Percentiles rank a stretch among this genome's conserved stretches.
Evolutionary conservation across 208 protist genomes (phyloP).

Genomic region (Trypanosomatidae sp.): DNA sequence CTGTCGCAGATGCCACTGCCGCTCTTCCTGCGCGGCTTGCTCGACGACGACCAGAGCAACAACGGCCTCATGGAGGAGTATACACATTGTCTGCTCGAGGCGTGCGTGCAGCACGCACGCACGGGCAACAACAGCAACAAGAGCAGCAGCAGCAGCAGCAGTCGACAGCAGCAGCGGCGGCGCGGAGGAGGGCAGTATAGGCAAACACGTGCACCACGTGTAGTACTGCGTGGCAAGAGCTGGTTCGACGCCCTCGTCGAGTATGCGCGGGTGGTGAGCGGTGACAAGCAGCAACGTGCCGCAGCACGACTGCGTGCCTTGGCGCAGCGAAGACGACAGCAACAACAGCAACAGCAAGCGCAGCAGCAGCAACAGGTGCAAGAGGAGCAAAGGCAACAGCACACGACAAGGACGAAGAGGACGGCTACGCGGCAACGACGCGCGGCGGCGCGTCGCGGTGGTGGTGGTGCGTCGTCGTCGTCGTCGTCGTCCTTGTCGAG

Average conservation of each 20-base stretch:
- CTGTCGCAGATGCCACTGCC: slow-evolving; percentile 73
- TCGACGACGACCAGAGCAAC: slow-evolving; percentile 31
- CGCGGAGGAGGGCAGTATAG: too few relatives aligned
- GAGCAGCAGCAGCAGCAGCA: too few relatives aligned
- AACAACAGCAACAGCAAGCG: slow-evolving; percentile 11
- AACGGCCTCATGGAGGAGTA: slow-evolving; percentile 83
- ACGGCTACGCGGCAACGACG: neutral
- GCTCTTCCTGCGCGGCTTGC: slow-evolving; percentile 53
- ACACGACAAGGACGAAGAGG: slow-evolving; percentile 2
- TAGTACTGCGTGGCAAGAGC: slow-evolving; percentile 40
- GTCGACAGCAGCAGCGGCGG: too few relatives aligned
- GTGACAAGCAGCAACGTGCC: slow-evolving; percentile 43
- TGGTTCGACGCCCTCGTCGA: slow-evolving; percentile 76
- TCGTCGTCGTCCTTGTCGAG: slow-evolving; percentile 1
- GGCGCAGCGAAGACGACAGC: neutral
- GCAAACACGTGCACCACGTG: slow-evolving; percentile 26
- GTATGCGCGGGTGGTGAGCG: slow-evolving; percentile 58
- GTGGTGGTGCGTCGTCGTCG: neutral
- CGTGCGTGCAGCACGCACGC: slow-evolving; percentile 36
- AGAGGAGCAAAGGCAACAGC: slow-evolving; percentile 11
- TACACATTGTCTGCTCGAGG: slow-evolving; percentile 30
- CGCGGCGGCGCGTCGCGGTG: neutral
- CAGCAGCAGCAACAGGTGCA: slow-evolving; percentile 5
- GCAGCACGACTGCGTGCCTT: neutral
- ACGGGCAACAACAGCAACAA: too few relatives aligned